Conservation (phyloP, 331 rosid species). For the Malus hybrid region DNA sequence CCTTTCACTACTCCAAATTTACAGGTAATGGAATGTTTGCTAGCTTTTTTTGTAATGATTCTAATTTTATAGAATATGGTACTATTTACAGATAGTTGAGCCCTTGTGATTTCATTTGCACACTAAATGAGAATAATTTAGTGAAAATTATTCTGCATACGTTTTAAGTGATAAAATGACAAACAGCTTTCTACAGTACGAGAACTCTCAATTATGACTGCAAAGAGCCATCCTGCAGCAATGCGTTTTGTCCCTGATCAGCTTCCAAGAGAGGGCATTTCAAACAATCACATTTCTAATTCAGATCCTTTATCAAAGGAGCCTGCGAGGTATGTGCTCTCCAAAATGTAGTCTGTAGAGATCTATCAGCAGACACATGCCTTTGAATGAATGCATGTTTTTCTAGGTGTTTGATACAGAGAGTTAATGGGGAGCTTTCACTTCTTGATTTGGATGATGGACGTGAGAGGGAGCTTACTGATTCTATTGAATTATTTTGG, state of each 20-base stretch:
- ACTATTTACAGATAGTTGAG: conserved; percentile 2
- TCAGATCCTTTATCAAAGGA: conserved; percentile 56
- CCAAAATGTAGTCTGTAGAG: background rate
- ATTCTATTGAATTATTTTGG: conserved; percentile 96
- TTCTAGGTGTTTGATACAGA: conserved; percentile 85
- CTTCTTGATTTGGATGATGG: conserved; percentile 98
- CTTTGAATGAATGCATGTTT: conserved; percentile 26
- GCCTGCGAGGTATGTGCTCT: conserved; percentile 71
- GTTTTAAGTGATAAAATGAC: conserved; percentile 97
- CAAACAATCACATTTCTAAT: conserved; percentile 42
- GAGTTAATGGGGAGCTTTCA: conserved; percentile 93
- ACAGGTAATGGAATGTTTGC: conserved; percentile 56
- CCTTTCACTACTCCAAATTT: conserved; percentile 70
- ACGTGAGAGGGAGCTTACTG: conserved; percentile 83
- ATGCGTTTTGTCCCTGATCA: conserved; percentile 97
- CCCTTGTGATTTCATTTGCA: conserved; percentile 4
- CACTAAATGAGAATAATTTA: conserved; percentile 9
- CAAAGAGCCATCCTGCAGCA: conserved; percentile 98
- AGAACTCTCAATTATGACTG: conserved; percentile 98
- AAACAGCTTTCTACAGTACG: conserved; percentile 99
- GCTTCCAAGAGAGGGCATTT: conserved; percentile 50
- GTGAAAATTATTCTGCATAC: conserved; percentile 37
- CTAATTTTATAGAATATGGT: conserved; percentile 3
- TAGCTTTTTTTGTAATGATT: conserved; percentile 13
- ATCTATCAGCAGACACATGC: conserved; percentile 3